Conservation (phyloP, 345 rosid species). For the Linum usitatissimum region DNA sequence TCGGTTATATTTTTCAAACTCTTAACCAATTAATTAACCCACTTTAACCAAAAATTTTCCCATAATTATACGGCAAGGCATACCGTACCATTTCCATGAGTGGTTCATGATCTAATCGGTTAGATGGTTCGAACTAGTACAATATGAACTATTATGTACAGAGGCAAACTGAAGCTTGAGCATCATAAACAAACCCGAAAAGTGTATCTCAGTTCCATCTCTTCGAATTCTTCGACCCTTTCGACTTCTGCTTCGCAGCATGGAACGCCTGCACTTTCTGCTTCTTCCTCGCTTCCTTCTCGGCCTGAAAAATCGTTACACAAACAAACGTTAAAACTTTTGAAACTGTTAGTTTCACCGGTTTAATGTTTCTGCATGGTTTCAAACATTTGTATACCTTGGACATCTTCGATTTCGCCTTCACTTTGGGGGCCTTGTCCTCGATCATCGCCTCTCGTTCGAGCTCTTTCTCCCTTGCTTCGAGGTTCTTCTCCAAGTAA, state of each 20-base stretch:
- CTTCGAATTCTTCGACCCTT: conserved; percentile 71
- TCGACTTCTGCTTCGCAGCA: conserved; percentile 78
- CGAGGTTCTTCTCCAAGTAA: conserved; percentile 88
- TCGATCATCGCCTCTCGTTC: conserved; percentile 80
- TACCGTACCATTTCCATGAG: too few relatives aligned
- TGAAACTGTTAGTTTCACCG: too few relatives aligned
- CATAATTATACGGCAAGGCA: too few relatives aligned
- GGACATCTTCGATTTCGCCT: conserved; percentile 97
- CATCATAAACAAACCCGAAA: not conserved
- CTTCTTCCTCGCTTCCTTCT: conserved; percentile 92
- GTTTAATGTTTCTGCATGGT: too few relatives aligned
- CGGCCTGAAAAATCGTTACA: conserved; percentile 37
- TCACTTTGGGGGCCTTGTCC: conserved; percentile 83
- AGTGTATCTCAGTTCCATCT: conserved; percentile 63
- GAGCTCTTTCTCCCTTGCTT: conserved; percentile 60
- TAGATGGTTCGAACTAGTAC: too few relatives aligned
- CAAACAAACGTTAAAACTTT: too few relatives aligned
- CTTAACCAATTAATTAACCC: too few relatives aligned
- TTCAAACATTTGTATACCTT: conserved; percentile 28
- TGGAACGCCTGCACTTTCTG: conserved; percentile 84
- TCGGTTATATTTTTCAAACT: too few relatives aligned
- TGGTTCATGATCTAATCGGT: too few relatives aligned
- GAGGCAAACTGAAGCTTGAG: not conserved
- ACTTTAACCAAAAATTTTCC: too few relatives aligned
- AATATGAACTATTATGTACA: not conserved